Evolutionary conservation across 805 yeast species (phyloP).

Genomic region (Lipomyces sp.): DNA sequence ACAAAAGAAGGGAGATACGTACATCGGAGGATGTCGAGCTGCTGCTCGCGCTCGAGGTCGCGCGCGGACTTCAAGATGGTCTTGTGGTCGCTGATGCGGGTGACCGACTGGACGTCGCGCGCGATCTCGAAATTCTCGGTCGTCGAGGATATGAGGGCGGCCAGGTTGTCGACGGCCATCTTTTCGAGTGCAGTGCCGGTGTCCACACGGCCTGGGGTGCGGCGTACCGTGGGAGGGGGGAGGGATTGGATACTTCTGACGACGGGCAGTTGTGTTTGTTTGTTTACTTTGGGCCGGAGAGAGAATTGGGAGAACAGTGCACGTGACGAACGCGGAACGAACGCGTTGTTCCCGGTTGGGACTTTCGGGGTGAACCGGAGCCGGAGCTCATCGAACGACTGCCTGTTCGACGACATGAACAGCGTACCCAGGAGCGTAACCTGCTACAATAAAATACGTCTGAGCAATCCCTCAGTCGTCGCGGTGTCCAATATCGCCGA

Average conservation of each 20-base stretch:
- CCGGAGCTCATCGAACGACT: too few species aligned
- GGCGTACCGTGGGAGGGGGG: too few species aligned
- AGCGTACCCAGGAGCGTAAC: too few species aligned
- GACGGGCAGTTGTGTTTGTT: too few species aligned
- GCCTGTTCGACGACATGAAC: too few species aligned
- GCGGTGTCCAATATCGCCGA: too few species aligned
- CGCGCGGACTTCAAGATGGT: constrained; percentile 24
- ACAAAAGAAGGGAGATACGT: not conserved
- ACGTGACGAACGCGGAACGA: too few species aligned
- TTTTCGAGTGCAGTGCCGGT: not conserved
- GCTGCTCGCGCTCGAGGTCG: constrained; percentile 26
- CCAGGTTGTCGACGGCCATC: constrained; percentile 2
- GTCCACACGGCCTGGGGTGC: not conserved
- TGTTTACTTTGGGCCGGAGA: not conserved
- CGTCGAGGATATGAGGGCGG: constrained; percentile 15
- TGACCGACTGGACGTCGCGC: constrained; percentile 23
- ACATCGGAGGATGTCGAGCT: constrained; percentile 22
- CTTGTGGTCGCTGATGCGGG: constrained; percentile 26
- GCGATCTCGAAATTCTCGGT: constrained; percentile 21
- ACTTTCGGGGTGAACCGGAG: too few species aligned
- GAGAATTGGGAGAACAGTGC: not conserved
- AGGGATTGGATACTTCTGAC: too few species aligned
- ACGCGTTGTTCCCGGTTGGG: too few species aligned
- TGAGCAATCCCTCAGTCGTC: too few species aligned
- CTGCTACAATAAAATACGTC: too few species aligned